Percentiles rank a stretch among this genome's conserved stretches.
Conservation (phyloP, 345 rosid genomes). For the Toxicodendron radicans region DNA sequence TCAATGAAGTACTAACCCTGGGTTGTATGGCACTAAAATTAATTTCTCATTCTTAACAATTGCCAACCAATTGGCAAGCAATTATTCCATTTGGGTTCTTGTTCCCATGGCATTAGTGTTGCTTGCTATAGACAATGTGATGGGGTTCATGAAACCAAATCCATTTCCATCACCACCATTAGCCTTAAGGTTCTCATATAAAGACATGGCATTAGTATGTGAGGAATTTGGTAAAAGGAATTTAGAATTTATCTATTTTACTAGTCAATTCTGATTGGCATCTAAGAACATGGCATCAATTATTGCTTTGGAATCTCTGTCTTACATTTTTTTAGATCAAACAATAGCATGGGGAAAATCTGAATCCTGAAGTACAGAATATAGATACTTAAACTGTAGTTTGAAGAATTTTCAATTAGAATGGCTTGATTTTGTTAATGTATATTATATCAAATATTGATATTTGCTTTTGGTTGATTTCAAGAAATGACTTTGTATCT, state of each 20-base stretch:
- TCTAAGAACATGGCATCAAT: background rate
- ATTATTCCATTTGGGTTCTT: too few species aligned
- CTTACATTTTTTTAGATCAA: background rate
- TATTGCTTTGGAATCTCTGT: background rate
- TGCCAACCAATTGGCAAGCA: too few species aligned
- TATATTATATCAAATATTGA: background rate
- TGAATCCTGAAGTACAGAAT: background rate
- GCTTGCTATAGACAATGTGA: too few species aligned
- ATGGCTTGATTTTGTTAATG: background rate
- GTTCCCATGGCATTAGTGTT: too few species aligned
- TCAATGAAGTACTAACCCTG: too few species aligned
- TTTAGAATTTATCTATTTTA: background rate
- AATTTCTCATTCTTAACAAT: too few species aligned
- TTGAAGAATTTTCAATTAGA: background rate
- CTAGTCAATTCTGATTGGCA: background rate
- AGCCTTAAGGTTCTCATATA: too few species aligned
- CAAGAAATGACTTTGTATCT: slow-evolving; percentile 13
- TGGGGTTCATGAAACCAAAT: too few species aligned
- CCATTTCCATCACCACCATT: too few species aligned
- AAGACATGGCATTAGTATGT: too few species aligned
- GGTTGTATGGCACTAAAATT: too few species aligned
- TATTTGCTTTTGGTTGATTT: background rate
- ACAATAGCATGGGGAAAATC: background rate
- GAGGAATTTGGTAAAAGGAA: too few species aligned
- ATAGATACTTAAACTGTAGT: background rate